Base-by-base conservation (phyloP, 345 rosid species). In the Excoecaria agallocha region DNA sequence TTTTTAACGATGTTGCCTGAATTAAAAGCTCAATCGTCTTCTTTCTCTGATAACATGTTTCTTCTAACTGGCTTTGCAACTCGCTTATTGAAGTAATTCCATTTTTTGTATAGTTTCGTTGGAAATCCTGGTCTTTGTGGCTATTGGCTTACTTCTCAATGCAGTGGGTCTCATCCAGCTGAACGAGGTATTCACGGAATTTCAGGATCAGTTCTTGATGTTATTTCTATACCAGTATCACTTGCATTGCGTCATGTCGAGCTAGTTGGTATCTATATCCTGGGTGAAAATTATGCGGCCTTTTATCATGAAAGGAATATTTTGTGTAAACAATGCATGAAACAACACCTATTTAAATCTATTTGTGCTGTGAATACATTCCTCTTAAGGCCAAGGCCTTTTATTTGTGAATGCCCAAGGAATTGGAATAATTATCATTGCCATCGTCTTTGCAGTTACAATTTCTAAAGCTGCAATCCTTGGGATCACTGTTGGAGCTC, bases 381-480 rank as follows among this genome's bases (percentile, higher is more conserved):
- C 62, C 35, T 46, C 61, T 12, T 1, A 10, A 3, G 15, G 3
- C 3, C 0, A 15, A 48, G n/a, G 59, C 17, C 19, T 48, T 61
- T 60, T 6, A 38, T 20, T 52, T 70, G 38, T 8, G 59, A 6
- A 8, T 15, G 19, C 24, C 6, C 4, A 35, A 65, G 69, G 30
- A 57, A 16, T 3, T 57, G 6, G 12, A 22, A 64, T 67, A 55
- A 70, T 15, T 57, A 25, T 63, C 8, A 22, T 72, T 57, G 12
- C 11, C 66, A 45, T 79, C 74, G 22, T 72, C 12, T 56, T 49
- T 69, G 81, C 87, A 93, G 98, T 83, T 74, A 77, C 88, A 52
- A 89, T 95, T 61, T 89, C 99, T 13, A 95, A 91, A 88, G 97
- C 93, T 15, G 94, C 96, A 49, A 95, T 93, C 75, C 87, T 90